Conservation (phyloP, 2,329 filamentous ascomycete species). For the Epichloe uncinata region DNA sequence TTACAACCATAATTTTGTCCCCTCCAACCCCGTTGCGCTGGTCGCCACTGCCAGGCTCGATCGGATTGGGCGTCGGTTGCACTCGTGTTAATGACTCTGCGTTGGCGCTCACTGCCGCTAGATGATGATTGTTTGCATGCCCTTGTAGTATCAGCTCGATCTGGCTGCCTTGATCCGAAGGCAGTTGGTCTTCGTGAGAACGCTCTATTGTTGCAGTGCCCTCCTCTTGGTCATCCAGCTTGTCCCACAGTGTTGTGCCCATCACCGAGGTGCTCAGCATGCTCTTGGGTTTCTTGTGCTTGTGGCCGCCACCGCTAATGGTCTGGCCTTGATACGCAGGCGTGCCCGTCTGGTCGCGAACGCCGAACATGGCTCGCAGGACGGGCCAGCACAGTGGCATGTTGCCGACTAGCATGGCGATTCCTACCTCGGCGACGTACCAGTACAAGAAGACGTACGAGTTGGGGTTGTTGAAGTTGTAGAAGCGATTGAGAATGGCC, state of each 20-base stretch:
- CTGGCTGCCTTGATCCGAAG: slow-evolving; percentile 14
- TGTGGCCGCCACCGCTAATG: slow-evolving; percentile 7
- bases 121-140: slow-evolving; percentile 5
- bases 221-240: slow-evolving; percentile 16
- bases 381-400: slow-evolving; percentile 47
- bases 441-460: slow-evolving; percentile 43
- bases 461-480: slow-evolving; percentile 44
- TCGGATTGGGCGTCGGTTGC: slow-evolving; percentile 3
- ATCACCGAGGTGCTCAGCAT: slow-evolving; percentile 9
- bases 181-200: not conserved
- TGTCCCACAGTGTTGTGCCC: slow-evolving; percentile 15
- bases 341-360: slow-evolving; percentile 10
- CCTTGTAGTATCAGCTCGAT: slow-evolving; percentile 16
- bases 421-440: slow-evolving; percentile 46
- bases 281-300: slow-evolving; percentile 5
- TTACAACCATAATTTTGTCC: slow-evolving; percentile 16
- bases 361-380: slow-evolving; percentile 28
- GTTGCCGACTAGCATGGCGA: slow-evolving; percentile 47
- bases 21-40: not conserved
- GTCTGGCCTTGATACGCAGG: slow-evolving; percentile 14
- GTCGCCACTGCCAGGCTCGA: not conserved
- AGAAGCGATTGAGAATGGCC: slow-evolving; percentile 48
- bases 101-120: slow-evolving; percentile 8
- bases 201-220: not conserved
- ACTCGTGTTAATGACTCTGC: not conserved